Evolutionary conservation across 495 filamentous ascomycete genomes (phyloP), one percentile per base, ranked within the genome.

Genomic region (Peziza echinospora): DNA sequence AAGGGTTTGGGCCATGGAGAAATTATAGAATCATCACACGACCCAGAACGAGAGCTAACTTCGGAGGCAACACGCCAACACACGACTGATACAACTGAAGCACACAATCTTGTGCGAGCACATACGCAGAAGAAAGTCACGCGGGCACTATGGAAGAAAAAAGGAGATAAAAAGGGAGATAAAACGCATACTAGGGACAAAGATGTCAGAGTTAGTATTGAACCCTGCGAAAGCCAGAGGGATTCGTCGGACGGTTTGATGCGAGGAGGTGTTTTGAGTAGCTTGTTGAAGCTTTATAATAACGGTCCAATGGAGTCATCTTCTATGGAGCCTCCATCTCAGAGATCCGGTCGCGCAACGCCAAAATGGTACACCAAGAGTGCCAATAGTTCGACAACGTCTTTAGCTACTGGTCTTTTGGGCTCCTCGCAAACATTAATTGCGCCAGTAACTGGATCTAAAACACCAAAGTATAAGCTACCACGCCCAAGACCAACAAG

Each of bases 251-350:
- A 37, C 10, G 34, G 51, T 2, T 28, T 42, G 70, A 78, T 43
- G 89, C 81, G 76, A 40, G 75, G 76, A 28, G 83, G 86, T 24
- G 71, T 91, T 40, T 65, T 96, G 6, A 75, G 77, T 5, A 80
- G 75, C 6, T 63, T 96, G 2, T 64, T 93, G 46, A 91, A 82
- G 60, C 68, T 92, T 9, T 79, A 86, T 53, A 71, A 72, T 45
- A 47, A 62, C 26, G 51, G 43, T 53, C n/a, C n/a, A n/a, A n/a
- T n/a, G n/a, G n/a, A n/a, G n/a, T n/a, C n/a, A n/a, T n/a, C n/a
- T n/a, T n/a, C n/a, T n/a, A n/a, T n/a, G n/a, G n/a, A n/a, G n/a
- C n/a, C n/a, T n/a, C n/a, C 53, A 51, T 63, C 66, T 46, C 53
- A 56, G 4, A 55, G 55, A 0, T 73, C 74, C 19, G 74, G 75